Percentiles rank a stretch among this genome's conserved stretches.
These are phyloP conservation scores for Neoascochyta sp. DNA, from an alignment of 2,329 filamentous ascomycete species.

Conservation along the genomic window DNA sequence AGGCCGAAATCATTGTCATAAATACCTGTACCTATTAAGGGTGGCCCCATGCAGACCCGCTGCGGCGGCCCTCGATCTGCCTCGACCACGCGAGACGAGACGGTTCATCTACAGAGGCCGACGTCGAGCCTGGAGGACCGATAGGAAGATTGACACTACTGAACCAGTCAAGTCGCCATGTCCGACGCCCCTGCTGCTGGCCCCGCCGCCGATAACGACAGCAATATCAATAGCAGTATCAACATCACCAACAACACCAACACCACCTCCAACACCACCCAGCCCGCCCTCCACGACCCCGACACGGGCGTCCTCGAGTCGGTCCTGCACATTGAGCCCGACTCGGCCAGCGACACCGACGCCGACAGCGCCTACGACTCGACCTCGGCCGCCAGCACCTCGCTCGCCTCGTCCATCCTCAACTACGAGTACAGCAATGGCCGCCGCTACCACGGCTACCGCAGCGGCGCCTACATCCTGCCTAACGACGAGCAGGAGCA, in stretches of 20 bases:
- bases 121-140: too few species aligned
- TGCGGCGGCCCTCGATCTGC: too few species aligned
- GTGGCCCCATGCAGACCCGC: too few species aligned
- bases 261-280: not conserved
- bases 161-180: not conserved
- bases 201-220: too few species aligned
- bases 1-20: too few species aligned
- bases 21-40: too few species aligned
- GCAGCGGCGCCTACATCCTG: conserved; percentile 33
- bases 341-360: conserved; percentile 25
- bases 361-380: conserved; percentile 32
- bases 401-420: conserved; percentile 35
- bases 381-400: conserved; percentile 27
- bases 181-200: too few species aligned
- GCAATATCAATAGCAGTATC: not conserved
- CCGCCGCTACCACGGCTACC: conserved; percentile 39
- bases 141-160: too few species aligned
- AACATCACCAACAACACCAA: not conserved
- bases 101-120: too few species aligned
- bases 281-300: too few species aligned
- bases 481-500: conserved; percentile 41
- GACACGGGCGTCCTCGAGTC: conserved; percentile 21
- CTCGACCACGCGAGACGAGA: too few species aligned
- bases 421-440: conserved; percentile 40
- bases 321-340: conserved; percentile 28